These are phyloP conservation scores for Geosiphon pyriformis DNA, from an alignment of 192 early-diverging fungal genomes.

Conservation along the genomic window DNA sequence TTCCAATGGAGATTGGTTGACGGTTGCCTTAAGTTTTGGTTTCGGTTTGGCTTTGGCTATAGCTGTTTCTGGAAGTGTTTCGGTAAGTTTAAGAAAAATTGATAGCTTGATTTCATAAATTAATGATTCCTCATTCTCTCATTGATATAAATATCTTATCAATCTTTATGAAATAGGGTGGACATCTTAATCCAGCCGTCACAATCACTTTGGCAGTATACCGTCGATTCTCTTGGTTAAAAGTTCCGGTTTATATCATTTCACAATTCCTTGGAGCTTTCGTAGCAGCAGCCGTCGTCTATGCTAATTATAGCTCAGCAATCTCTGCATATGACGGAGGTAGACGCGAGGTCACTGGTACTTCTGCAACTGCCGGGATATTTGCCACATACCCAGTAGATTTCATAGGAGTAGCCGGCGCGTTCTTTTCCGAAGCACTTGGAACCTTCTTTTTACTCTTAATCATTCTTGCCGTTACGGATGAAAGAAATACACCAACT, in stretches of 20 bases:
- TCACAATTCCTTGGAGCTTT: conserved; percentile 71
- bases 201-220: conserved; percentile 60
- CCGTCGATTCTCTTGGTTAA: conserved; percentile 63
- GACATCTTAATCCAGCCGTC: conserved; percentile 75
- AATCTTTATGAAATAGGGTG: conserved; percentile 44
- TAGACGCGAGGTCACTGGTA: conserved; percentile 39
- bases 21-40: conserved; percentile 58
- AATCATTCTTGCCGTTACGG: conserved; percentile 56
- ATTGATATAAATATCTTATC: too few species aligned
- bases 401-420: conserved; percentile 48
- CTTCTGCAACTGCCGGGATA: conserved; percentile 51
- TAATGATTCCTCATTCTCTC: too few species aligned
- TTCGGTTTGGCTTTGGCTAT: conserved; percentile 60
- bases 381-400: conserved; percentile 60
- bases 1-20: conserved; percentile 36
- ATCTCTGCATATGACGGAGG: conserved; percentile 52
- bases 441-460: conserved; percentile 63
- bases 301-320: conserved; percentile 53
- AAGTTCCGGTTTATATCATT: conserved; percentile 58
- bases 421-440: conserved; percentile 59
- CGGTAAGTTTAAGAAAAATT: conserved; percentile 39
- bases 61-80: conserved; percentile 56
- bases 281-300: conserved; percentile 62
- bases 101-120: conserved; percentile 3
- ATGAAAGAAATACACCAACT: conserved; percentile 51